Evolutionary conservation across 2,329 filamentous ascomycete genomes (phyloP).

Genomic region (Fusarium dlaminii): DNA sequence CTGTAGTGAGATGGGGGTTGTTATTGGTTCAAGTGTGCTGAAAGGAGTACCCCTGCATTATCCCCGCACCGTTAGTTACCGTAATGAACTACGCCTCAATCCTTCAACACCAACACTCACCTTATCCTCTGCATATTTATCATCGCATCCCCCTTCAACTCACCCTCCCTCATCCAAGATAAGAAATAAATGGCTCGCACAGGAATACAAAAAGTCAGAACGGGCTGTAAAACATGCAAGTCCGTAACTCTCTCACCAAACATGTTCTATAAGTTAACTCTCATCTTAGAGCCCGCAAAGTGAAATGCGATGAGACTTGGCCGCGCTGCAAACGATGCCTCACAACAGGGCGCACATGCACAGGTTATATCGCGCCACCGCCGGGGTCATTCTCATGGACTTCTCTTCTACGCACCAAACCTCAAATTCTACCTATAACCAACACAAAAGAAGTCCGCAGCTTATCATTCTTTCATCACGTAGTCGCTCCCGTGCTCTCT

Average conservation of each 20-base stretch:
- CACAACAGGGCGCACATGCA: constrained; percentile 62
- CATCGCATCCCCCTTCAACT: constrained; percentile 1
- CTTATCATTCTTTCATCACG: constrained; percentile 51
- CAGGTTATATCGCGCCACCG: constrained; percentile 59
- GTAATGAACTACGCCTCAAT: background rate
- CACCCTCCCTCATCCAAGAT: no score
- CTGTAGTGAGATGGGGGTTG: background rate
- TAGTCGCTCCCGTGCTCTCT: constrained; percentile 49
- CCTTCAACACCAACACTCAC: background rate
- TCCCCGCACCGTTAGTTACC: background rate
- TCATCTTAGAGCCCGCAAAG: constrained; percentile 57
- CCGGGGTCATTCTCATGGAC: constrained; percentile 47
- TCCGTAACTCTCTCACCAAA: constrained; percentile 45
- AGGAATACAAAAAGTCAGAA: constrained; percentile 51
- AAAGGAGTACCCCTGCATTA: background rate
- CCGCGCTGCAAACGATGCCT: constrained; percentile 62
- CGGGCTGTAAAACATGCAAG: constrained; percentile 65
- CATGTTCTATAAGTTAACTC: background rate
- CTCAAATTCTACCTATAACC: constrained; percentile 29
- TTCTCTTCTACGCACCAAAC: constrained; percentile 45
- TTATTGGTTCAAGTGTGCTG: background rate
- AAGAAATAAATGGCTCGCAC: background rate
- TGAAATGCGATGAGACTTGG: constrained; percentile 67
- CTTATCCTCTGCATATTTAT: background rate
- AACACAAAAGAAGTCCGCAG: constrained; percentile 45